phyloP scores from a whole-genome alignment of 169 alveolate species.

The Babesia ovata region DNA sequence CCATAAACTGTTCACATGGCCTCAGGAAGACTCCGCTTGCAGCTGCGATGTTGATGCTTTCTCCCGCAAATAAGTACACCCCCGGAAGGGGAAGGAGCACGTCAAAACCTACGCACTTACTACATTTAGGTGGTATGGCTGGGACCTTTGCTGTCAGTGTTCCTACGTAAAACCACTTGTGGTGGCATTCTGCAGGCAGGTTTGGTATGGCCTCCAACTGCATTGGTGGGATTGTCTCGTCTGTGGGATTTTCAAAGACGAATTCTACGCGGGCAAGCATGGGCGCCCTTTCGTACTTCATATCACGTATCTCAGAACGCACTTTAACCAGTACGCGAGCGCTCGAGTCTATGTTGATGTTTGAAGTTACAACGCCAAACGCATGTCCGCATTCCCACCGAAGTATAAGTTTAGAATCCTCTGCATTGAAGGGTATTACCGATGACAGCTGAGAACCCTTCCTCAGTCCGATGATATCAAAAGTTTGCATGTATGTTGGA shows the following conservation, averaged over 20 bases:
- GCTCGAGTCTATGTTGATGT: constrained; percentile 6
- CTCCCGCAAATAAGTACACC: constrained; percentile 28
- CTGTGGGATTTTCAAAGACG: constrained; percentile 41
- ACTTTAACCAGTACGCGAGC: constrained; percentile 30
- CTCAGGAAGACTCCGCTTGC: not conserved
- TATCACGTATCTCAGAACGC: not conserved
- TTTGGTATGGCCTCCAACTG: constrained; percentile 15
- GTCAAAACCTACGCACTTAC: constrained; percentile 20
- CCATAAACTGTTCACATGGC: constrained; percentile 26
- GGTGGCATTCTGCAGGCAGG: not conserved
- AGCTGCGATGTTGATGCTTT: constrained; percentile 2
- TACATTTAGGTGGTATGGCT: constrained; percentile 33
- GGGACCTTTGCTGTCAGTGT: constrained; percentile 25
- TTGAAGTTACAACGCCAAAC: constrained; percentile 14
- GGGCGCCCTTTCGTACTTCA: constrained; percentile 35
- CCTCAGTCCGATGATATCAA: not conserved
- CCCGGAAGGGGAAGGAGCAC: constrained; percentile 60
- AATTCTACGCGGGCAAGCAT: constrained; percentile 16
- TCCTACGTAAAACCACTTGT: constrained; percentile 47
- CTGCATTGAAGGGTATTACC: constrained; percentile 14
- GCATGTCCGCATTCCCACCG: constrained; percentile 38
- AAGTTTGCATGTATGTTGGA: not conserved
- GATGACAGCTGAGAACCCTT: not conserved
- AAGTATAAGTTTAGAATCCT: not conserved
- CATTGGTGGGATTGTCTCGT: constrained; percentile 14